Evolutionary conservation across 2,329 filamentous ascomycete genomes (phyloP).

Genomic region (Zasmidium cellare): DNA sequence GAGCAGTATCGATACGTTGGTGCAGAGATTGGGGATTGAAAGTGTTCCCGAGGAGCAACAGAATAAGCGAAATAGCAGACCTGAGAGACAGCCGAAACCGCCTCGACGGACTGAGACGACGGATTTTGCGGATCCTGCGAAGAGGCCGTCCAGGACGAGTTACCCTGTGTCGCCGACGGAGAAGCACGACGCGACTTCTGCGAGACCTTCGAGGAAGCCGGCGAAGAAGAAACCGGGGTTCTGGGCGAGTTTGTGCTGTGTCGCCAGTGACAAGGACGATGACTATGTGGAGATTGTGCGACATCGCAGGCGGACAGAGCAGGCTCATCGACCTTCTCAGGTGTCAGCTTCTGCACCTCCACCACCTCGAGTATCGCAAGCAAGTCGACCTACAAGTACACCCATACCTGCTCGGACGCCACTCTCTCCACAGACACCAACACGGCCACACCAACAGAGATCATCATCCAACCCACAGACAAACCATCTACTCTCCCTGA

Average conservation of each 20-base stretch:
- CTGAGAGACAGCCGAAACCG: conserved; percentile 9
- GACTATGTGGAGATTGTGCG: conserved; percentile 47
- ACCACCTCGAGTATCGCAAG: conserved; percentile 9
- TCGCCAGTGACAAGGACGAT: conserved; percentile 39
- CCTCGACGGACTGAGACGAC: conserved; percentile 16
- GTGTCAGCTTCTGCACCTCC: conserved; percentile 12
- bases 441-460: conserved; percentile 9
- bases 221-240: conserved; percentile 39
- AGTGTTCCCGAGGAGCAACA: conserved; percentile 11
- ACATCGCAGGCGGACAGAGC: conserved; percentile 38
- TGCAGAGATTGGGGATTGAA: conserved; percentile 67
- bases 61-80: conserved; percentile 7
- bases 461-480: conserved; percentile 29
- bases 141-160: neutral
- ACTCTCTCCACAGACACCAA: conserved; percentile 5
- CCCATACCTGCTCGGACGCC: conserved; percentile 15
- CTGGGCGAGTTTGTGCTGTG: conserved; percentile 46
- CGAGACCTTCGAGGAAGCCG: conserved; percentile 10
- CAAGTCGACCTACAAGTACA: conserved; percentile 1
- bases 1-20: conserved; percentile 83
- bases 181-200: neutral
- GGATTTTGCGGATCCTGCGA: conserved; percentile 12
- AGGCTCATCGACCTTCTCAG: conserved; percentile 12
- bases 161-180: conserved; percentile 4
- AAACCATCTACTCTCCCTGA: conserved; percentile 59